Evolutionary conservation across 1,284 basidiomycete species (phyloP).

Genomic region (Trametes pubescens): DNA sequence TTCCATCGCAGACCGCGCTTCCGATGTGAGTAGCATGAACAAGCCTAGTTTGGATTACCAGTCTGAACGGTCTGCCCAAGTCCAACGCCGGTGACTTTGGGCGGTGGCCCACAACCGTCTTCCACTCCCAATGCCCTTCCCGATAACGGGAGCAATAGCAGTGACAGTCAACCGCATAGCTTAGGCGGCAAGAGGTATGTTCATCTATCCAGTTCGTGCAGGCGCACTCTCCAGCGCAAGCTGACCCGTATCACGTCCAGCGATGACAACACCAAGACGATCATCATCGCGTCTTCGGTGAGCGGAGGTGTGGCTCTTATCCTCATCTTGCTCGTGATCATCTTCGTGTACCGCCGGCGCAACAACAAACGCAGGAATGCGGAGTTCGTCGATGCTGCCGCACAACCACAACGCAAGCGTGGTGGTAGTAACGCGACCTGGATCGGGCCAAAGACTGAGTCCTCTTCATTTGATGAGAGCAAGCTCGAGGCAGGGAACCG

Average conservation of each 20-base stretch:
- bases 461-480: conserved; percentile 20
- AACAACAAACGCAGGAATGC: conserved; percentile 14
- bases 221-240: neutral
- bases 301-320: conserved; percentile 29
- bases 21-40: neutral
- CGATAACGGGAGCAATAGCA: neutral
- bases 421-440: conserved; percentile 27
- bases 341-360: conserved; percentile 31
- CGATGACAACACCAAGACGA: conserved; percentile 22
- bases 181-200: conserved; percentile 13
- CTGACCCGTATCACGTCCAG: neutral
- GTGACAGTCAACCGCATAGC: neutral
- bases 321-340: conserved; percentile 24
- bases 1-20: neutral
- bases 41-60: neutral
- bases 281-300: conserved; percentile 30
- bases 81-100: neutral
- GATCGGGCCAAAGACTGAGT: conserved; percentile 17
- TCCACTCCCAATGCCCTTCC: conserved; percentile 1
- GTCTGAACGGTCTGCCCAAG: neutral
- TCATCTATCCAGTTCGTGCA: too few species aligned
- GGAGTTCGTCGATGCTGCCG: conserved; percentile 9
- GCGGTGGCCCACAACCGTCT: neutral
- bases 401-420: neutral
- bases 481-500: conserved; percentile 26